phyloP scores from a whole-genome alignment of 352 stramenopile species.

The Phytophthora syringae region DNA sequence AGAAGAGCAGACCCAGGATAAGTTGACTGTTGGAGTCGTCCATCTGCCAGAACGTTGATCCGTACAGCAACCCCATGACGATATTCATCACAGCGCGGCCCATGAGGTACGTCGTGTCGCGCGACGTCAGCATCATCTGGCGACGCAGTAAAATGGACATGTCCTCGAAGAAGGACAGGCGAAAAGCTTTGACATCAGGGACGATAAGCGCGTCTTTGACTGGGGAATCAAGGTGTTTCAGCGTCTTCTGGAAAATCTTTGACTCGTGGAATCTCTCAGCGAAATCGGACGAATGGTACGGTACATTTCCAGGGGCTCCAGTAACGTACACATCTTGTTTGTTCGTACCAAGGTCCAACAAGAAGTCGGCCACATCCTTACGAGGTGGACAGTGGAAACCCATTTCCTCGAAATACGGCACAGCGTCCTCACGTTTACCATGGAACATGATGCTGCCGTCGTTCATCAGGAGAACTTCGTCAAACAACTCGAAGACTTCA shows the following conservation, averaged over 20 bases:
- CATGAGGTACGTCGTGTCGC: constrained; percentile 63
- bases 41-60: constrained; percentile 71
- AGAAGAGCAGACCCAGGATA: constrained; percentile 89
- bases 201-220: constrained; percentile 34
- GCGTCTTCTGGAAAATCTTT: constrained; percentile 52
- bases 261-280: constrained; percentile 52
- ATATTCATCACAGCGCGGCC: constrained; percentile 60
- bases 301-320: constrained; percentile 14
- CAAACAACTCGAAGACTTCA: constrained; percentile 63
- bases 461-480: constrained; percentile 61
- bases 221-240: constrained; percentile 39
- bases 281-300: constrained; percentile 48
- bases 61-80: constrained; percentile 71
- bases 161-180: constrained; percentile 52
- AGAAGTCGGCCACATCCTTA: constrained; percentile 31
- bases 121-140: constrained; percentile 67
- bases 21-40: constrained; percentile 58
- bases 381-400: constrained; percentile 50
- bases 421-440: constrained; percentile 42
- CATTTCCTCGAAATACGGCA: constrained; percentile 56
- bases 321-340: constrained; percentile 19
- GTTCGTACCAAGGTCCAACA: constrained; percentile 29
- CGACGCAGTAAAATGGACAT: constrained; percentile 49
- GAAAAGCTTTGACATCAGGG: constrained; percentile 40
- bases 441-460: constrained; percentile 64